These are phyloP conservation scores for Colletotrichum spinosum DNA, from an alignment of 2,329 filamentous ascomycete genomes.

Conservation along the genomic window DNA sequence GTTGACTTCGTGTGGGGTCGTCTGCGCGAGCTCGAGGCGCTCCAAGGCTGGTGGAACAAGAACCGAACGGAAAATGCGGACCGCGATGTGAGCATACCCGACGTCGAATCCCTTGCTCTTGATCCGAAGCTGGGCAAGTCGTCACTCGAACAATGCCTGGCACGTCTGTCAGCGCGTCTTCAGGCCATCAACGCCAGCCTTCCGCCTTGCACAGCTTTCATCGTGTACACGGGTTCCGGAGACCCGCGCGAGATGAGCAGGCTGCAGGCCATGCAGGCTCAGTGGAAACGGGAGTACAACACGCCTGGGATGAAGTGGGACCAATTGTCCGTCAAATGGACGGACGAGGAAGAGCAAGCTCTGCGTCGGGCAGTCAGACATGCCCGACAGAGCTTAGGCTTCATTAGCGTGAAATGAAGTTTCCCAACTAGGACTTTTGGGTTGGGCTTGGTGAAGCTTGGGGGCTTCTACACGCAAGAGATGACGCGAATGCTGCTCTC, in stretches of 20 bases:
- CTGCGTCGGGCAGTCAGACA: conserved; percentile 66
- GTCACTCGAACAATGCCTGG: conserved; percentile 59
- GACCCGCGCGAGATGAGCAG: conserved; percentile 75
- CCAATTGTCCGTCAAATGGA: conserved; percentile 75
- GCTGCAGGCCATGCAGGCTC: conserved; percentile 69
- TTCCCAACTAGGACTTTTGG: background rate
- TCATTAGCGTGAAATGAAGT: conserved; percentile 70
- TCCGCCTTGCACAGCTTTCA: conserved; percentile 73
- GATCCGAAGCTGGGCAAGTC: conserved; percentile 41
- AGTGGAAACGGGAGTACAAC: conserved; percentile 74
- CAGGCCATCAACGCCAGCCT: conserved; percentile 67
- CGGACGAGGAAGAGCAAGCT: conserved; percentile 73
- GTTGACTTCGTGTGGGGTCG: conserved; percentile 77
- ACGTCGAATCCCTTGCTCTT: conserved; percentile 43
- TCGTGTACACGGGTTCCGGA: conserved; percentile 74
- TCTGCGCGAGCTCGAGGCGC: conserved; percentile 73
- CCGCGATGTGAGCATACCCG: conserved; percentile 50
- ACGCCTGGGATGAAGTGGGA: conserved; percentile 74
- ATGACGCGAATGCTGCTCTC: background rate
- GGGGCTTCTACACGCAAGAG: background rate
- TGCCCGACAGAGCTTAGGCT: conserved; percentile 72
- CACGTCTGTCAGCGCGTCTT: conserved; percentile 61
- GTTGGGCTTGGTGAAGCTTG: background rate
- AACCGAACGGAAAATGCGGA: conserved; percentile 56
- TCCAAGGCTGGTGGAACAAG: conserved; percentile 76